These are phyloP conservation scores for Exophiala mesophila DNA, from an alignment of 2,329 filamentous ascomycete species.

Conservation along the genomic window DNA sequence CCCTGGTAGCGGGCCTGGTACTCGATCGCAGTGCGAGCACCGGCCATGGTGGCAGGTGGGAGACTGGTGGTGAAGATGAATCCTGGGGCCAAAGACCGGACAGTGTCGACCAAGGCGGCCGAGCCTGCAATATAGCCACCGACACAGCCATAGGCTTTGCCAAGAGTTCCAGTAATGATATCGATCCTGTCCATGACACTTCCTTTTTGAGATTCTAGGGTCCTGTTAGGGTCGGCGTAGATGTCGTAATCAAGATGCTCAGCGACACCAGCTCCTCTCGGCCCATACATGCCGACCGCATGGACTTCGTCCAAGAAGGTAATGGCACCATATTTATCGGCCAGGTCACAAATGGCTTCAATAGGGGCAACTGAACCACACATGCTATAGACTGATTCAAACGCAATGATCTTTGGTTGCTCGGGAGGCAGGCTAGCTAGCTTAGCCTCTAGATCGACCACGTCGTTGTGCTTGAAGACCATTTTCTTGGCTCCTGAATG, in stretches of 20 bases:
- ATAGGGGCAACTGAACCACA: constrained; percentile 96
- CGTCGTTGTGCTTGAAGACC: constrained; percentile 97
- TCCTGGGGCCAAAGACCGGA: constrained; percentile 89
- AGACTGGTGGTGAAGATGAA: constrained; percentile 99
- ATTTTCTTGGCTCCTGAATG: constrained; percentile 96
- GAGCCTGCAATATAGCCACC: constrained; percentile 96
- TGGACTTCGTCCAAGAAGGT: constrained; percentile 99
- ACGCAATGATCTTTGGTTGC: constrained; percentile 95
- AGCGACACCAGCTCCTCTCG: constrained; percentile 88
- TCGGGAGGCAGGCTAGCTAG: constrained; percentile 78
- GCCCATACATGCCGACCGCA: constrained; percentile 98
- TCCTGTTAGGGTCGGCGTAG: constrained; percentile 64
- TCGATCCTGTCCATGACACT: constrained; percentile 94
- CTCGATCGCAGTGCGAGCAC: constrained; percentile 83
- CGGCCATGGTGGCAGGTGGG: constrained; percentile 94
- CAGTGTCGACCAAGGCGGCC: constrained; percentile 78
- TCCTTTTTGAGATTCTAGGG: constrained; percentile 52
- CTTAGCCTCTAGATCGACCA: constrained; percentile 89
- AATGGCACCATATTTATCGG: constrained; percentile 94
- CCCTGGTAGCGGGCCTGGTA: constrained; percentile 83
- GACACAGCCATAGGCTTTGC: constrained; percentile 96
- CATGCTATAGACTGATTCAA: constrained; percentile 99
- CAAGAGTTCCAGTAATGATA: constrained; percentile 94
- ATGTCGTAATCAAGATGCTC: constrained; percentile 94
- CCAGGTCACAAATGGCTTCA: constrained; percentile 89